These are phyloP conservation scores for Acacia acuminata DNA, from an alignment of 306 rosid species.

Conservation along the genomic window DNA sequence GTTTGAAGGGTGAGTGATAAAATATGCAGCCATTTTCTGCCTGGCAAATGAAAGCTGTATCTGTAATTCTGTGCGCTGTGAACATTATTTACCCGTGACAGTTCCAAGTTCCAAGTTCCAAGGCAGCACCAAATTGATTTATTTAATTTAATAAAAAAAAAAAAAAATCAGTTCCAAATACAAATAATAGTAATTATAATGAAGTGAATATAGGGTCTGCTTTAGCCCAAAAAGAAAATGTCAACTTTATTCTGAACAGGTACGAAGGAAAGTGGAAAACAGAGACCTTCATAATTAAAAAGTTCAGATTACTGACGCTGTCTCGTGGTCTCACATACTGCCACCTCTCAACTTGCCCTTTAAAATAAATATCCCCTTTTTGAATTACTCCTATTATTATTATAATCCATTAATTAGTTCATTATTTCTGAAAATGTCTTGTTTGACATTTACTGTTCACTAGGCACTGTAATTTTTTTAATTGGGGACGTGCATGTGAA, in stretches of 20 bases:
- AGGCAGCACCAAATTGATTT: not conserved
- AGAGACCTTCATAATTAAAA: slow-evolving; percentile 8
- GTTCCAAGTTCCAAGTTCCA: slow-evolving; percentile 15
- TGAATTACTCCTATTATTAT: not conserved
- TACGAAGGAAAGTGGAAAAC: not conserved
- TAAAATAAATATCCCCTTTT: slow-evolving; percentile 7
- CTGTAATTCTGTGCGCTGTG: not conserved
- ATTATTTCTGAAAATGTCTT: slow-evolving; percentile 24
- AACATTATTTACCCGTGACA: slow-evolving; percentile 1
- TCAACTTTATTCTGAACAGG: not conserved
- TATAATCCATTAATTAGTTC: not conserved
- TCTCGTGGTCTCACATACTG: slow-evolving; percentile 39
- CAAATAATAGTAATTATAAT: not conserved
- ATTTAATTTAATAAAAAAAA: not conserved
- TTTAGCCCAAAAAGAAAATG: not conserved
- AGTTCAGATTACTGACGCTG: slow-evolving; percentile 25
- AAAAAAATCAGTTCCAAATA: not conserved
- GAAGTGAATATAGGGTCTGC: not conserved
- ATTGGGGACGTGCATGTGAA: not conserved
- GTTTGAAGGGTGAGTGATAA: too few relatives aligned
- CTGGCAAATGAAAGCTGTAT: not conserved
- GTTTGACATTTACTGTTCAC: slow-evolving; percentile 33
- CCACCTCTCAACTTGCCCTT: slow-evolving; percentile 42
- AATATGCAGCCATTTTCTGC: not conserved
- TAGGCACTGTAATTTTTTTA: not conserved